Conservation (phyloP, 2,329 filamentous ascomycete species). For the Trichoderma brevicompactum region DNA sequence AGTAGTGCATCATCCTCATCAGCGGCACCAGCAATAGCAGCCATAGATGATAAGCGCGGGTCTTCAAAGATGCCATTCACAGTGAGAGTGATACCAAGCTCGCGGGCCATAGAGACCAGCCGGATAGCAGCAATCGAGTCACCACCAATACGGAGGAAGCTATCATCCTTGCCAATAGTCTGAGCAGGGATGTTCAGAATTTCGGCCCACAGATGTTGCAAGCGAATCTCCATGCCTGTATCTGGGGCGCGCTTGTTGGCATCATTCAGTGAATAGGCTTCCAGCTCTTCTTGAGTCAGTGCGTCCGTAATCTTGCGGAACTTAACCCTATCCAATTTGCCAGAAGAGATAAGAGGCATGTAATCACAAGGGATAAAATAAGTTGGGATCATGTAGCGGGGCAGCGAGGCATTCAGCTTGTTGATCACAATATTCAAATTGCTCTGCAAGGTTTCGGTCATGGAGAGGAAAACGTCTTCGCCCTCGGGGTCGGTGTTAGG, state of each 20-base stretch:
- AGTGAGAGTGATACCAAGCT: constrained; percentile 7
- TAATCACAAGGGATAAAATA: constrained; percentile 25
- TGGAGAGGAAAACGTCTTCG: constrained; percentile 4
- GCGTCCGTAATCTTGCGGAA: constrained; percentile 1
- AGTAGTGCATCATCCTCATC: not conserved
- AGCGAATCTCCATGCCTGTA: constrained; percentile 21
- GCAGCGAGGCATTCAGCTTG: constrained; percentile 15
- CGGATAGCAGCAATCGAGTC: constrained; percentile 30
- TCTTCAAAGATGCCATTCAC: constrained; percentile 22
- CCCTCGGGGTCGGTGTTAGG: not conserved
- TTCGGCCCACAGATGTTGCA: constrained; percentile 27
- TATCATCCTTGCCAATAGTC: constrained; percentile 28
- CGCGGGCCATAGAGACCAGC: constrained; percentile 20
- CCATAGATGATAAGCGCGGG: not conserved
- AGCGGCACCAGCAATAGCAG: not conserved
- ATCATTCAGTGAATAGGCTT: constrained; percentile 20
- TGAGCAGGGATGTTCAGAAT: constrained; percentile 15
- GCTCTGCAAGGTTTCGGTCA: not conserved
- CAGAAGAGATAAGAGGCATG: constrained; percentile 24
- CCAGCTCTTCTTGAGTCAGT: constrained; percentile 16
- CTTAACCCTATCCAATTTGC: constrained; percentile 23
- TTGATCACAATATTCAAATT: not conserved
- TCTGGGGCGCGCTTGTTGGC: constrained; percentile 18
- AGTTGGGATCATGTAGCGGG: constrained; percentile 27
- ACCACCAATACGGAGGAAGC: constrained; percentile 28